Evolutionary conservation across 495 filamentous ascomycete genomes (phyloP).

Genomic region (Trichoderma erinaceum): DNA sequence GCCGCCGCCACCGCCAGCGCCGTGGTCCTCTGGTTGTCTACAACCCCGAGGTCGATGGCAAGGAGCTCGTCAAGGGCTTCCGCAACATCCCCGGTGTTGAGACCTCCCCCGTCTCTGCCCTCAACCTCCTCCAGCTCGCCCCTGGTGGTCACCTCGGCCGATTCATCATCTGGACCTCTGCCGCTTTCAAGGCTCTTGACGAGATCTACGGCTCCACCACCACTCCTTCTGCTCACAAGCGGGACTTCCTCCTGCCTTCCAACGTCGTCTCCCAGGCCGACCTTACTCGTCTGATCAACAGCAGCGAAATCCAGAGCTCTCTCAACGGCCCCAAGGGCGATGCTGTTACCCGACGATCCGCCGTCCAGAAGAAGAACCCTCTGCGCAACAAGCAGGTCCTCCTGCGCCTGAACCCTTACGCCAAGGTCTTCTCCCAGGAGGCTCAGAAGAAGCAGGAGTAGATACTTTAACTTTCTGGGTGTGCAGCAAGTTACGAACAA

Average conservation of each 20-base stretch:
- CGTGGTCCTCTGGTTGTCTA: conserved; percentile 96
- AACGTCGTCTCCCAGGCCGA: conserved; percentile 87
- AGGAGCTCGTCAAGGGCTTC: conserved; percentile 84
- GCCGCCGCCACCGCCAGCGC: conserved; percentile 91
- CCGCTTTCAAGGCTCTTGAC: conserved; percentile 93
- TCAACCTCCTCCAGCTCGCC: conserved; percentile 98
- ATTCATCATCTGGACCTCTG: conserved; percentile 97
- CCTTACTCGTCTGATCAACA: conserved; percentile 95
- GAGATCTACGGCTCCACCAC: conserved; percentile 90
- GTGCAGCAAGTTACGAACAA: conserved; percentile 9
- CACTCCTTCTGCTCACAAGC: conserved; percentile 80
- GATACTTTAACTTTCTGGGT: conserved; percentile 20
- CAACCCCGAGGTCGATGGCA: conserved; percentile 86
- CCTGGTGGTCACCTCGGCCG: conserved; percentile 98
- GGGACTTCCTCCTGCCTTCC: conserved; percentile 92
- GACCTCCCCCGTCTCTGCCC: conserved; percentile 86
- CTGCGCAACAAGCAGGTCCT: conserved; percentile 95
- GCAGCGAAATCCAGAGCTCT: conserved; percentile 92
- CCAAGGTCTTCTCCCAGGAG: conserved; percentile 74
- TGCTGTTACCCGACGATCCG: conserved; percentile 78
- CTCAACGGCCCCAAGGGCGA: conserved; percentile 83
- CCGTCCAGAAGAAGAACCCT: conserved; percentile 99
- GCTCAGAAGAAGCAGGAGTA: conserved; percentile 40
- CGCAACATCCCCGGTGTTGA: conserved; percentile 98
- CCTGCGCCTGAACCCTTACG: conserved; percentile 96